Conservation (phyloP, 2,329 filamentous ascomycete genomes). For the Pestalotiopsis sp. region DNA sequence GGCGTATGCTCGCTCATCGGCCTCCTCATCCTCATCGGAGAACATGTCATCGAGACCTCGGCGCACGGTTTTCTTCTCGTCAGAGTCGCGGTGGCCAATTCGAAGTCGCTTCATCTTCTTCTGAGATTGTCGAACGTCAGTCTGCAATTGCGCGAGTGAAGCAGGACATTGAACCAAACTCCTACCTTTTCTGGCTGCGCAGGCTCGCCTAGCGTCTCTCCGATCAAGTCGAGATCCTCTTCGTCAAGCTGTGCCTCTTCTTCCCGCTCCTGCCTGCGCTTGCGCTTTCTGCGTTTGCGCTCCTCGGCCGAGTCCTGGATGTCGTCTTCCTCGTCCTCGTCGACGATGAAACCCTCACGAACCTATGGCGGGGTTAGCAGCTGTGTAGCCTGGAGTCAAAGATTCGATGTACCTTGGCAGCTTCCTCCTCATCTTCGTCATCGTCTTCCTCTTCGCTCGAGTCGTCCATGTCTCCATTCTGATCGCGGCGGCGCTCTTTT, state of each 20-base stretch:
- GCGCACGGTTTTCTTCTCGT: conserved; percentile 61
- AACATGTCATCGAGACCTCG: conserved; percentile 91
- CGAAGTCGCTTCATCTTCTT: conserved; percentile 96
- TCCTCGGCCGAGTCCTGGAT: conserved; percentile 58
- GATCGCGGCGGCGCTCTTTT: conserved; percentile 12
- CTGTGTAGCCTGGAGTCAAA: not conserved
- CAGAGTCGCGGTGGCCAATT: conserved; percentile 79
- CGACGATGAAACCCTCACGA: conserved; percentile 93
- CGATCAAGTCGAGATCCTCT: conserved; percentile 94
- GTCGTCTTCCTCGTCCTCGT: conserved; percentile 78
- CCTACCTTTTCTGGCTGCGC: conserved; percentile 69
- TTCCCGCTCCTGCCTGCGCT: conserved; percentile 71
- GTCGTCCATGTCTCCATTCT: conserved; percentile 63
- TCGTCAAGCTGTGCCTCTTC: conserved; percentile 90
- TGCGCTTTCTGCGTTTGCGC: conserved; percentile 73
- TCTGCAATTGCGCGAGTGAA: not conserved
- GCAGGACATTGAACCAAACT: not conserved
- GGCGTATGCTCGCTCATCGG: conserved; percentile 51
- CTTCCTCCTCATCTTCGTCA: conserved; percentile 87
- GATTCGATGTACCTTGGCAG: conserved; percentile 60
- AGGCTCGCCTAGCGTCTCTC: conserved; percentile 72
- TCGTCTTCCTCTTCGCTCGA: conserved; percentile 92
- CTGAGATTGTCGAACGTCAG: conserved; percentile 40
- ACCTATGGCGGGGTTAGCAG: conserved; percentile 53
- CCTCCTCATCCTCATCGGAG: conserved; percentile 86